These are phyloP conservation scores for Macrotyloma uniflorum DNA, from an alignment of 306 rosid genomes.

Conservation along the genomic window DNA sequence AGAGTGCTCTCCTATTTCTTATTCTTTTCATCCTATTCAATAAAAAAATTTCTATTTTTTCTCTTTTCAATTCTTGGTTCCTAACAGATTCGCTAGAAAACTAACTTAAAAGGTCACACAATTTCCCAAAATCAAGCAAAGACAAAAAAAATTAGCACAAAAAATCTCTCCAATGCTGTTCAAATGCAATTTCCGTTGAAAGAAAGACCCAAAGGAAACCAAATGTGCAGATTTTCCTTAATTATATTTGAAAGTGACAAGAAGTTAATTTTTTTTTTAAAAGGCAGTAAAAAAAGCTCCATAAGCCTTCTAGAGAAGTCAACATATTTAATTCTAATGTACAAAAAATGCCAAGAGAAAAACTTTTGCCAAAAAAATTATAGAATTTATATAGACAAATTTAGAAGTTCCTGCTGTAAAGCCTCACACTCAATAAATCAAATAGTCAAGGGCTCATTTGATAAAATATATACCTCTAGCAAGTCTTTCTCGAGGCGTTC, in stretches of 20 bases:
- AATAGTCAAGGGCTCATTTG: neutral
- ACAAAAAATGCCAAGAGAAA: neutral
- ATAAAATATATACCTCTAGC: constrained; percentile 74
- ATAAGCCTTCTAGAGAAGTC: neutral
- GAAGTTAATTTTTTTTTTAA: neutral
- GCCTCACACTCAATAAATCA: neutral
- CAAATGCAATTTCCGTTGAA: neutral
- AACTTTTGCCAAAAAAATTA: neutral
- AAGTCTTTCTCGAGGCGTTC: constrained; percentile 98
- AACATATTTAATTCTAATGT: neutral
- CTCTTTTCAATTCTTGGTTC: too few relatives aligned
- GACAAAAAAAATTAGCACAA: neutral
- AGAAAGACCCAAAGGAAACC: constrained; percentile 5
- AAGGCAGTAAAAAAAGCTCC: neutral
- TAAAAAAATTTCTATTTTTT: too few relatives aligned
- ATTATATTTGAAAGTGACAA: constrained; percentile 1
- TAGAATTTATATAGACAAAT: too few relatives aligned
- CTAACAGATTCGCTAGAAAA: neutral
- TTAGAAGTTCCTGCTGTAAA: neutral
- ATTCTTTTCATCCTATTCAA: too few relatives aligned
- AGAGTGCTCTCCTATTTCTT: too few relatives aligned
- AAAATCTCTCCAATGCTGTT: neutral
- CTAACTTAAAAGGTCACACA: neutral
- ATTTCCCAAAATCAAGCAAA: neutral
- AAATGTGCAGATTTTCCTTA: neutral